phyloP scores from a whole-genome alignment of 257 asterid species.

The Coffea canephora region DNA sequence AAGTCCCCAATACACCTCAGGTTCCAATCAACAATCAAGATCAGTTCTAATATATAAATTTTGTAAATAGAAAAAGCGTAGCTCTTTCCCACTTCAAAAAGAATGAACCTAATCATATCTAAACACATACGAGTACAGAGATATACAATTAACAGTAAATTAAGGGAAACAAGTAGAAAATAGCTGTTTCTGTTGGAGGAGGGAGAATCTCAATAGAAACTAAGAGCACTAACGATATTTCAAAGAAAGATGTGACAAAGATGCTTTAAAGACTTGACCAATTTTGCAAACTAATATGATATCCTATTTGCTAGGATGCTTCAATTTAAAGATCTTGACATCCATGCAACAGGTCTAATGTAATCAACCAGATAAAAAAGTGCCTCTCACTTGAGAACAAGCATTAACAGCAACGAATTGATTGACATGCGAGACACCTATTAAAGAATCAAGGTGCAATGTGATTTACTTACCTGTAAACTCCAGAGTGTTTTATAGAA shows the following conservation, averaged over 20 bases:
- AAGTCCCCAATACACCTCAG: no score
- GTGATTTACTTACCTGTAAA: conserved; percentile 71
- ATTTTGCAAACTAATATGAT: no score
- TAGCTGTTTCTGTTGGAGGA: no score
- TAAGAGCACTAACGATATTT: no score
- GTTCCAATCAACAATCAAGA: no score
- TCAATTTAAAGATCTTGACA: neutral
- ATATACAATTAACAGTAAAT: no score
- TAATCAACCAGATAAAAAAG: neutral
- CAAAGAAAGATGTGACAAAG: neutral
- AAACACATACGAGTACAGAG: no score
- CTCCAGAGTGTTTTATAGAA: conserved; percentile 98
- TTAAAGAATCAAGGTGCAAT: neutral
- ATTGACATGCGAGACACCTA: neutral
- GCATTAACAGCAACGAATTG: neutral
- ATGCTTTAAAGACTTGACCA: neutral
- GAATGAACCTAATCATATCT: no score
- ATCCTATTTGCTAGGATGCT: neutral
- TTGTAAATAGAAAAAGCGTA: no score
- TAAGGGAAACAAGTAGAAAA: no score
- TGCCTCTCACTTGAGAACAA: neutral
- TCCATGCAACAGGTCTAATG: neutral
- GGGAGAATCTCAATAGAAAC: neutral
- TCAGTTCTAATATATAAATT: no score
- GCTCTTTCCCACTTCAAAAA: no score